phyloP scores from a whole-genome alignment of 306 rosid species.

The Arachis stenosperma region DNA sequence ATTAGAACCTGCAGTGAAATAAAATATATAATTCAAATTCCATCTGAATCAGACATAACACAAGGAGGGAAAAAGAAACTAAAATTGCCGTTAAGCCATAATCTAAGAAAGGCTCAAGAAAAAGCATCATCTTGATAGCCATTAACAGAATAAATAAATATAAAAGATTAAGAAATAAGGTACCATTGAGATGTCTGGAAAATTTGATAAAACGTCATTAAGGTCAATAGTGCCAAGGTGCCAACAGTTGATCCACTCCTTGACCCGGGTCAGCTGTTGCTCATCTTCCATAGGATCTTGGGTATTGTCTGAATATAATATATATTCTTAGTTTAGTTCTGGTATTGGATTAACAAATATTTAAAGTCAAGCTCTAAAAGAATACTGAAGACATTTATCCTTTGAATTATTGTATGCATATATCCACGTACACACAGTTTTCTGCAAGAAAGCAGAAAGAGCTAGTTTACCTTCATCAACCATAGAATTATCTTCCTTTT shows the following conservation, averaged over 20 bases:
- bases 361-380: background rate
- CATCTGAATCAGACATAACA: slow-evolving; percentile 10
- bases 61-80: slow-evolving; percentile 12
- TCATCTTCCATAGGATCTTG: slow-evolving; percentile 85
- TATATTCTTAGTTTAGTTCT: slow-evolving; percentile 10
- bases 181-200: slow-evolving; percentile 92
- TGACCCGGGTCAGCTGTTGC: slow-evolving; percentile 68
- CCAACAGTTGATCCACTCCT: slow-evolving; percentile 72
- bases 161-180: slow-evolving; percentile 17
- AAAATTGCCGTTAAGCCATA: slow-evolving; percentile 17
- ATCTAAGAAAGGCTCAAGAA: slow-evolving; percentile 23
- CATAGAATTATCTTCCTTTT: slow-evolving; percentile 53
- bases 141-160: slow-evolving; percentile 16
- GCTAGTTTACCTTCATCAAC: slow-evolving; percentile 70
- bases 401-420: slow-evolving; percentile 4
- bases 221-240: slow-evolving; percentile 70
- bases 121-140: slow-evolving; percentile 6
- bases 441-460: slow-evolving; percentile 11
- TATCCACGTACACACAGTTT: slow-evolving; percentile 5
- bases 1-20: slow-evolving; percentile 70
- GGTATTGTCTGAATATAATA: slow-evolving; percentile 63
- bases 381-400: slow-evolving; percentile 7
- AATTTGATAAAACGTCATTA: slow-evolving; percentile 76
- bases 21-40: slow-evolving; percentile 14
- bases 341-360: background rate